These are phyloP conservation scores for Globisporangium splendens DNA, from an alignment of 352 stramenopile species.

Conservation along the genomic window DNA sequence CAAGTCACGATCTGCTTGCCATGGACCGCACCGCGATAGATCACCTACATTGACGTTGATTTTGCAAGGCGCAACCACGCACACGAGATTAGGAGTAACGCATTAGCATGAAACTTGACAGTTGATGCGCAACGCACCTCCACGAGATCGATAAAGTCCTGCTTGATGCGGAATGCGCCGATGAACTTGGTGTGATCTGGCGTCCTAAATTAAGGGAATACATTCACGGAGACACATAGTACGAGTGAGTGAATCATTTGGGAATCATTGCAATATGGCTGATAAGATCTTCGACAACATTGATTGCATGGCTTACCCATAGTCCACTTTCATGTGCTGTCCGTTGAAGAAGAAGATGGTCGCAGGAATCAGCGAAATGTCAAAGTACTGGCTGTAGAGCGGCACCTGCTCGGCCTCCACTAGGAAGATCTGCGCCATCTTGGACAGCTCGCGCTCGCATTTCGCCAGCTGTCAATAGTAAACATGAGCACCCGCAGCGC, in stretches of 20 bases:
- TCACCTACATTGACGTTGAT: constrained; percentile 38
- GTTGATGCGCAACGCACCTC: constrained; percentile 37
- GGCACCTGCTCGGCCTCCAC: constrained; percentile 70
- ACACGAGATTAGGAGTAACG: too few relatives aligned
- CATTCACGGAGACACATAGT: neutral
- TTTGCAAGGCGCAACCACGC: neutral
- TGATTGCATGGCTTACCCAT: constrained; percentile 39
- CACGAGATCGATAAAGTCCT: constrained; percentile 86
- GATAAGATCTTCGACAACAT: too few relatives aligned
- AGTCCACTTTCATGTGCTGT: constrained; percentile 89
- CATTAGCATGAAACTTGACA: too few relatives aligned
- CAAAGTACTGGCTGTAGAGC: constrained; percentile 88
- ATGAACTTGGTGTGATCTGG: constrained; percentile 89
- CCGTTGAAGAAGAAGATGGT: constrained; percentile 88
- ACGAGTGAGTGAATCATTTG: too few relatives aligned
- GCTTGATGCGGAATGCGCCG: constrained; percentile 66
- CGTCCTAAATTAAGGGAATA: too few relatives aligned
- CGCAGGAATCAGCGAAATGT: constrained; percentile 82
- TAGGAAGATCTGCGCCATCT: constrained; percentile 71
- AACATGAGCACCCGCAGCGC: neutral
- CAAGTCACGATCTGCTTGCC: constrained; percentile 82
- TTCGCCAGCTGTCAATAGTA: constrained; percentile 51
- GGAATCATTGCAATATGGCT: too few relatives aligned
- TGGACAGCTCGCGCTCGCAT: constrained; percentile 71
- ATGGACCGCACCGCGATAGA: constrained; percentile 74